Evolutionary conservation across 1,284 basidiomycete species (phyloP), one percentile per base, ranked within the genome.

Genomic region (Fomitopsis palustris): DNA sequence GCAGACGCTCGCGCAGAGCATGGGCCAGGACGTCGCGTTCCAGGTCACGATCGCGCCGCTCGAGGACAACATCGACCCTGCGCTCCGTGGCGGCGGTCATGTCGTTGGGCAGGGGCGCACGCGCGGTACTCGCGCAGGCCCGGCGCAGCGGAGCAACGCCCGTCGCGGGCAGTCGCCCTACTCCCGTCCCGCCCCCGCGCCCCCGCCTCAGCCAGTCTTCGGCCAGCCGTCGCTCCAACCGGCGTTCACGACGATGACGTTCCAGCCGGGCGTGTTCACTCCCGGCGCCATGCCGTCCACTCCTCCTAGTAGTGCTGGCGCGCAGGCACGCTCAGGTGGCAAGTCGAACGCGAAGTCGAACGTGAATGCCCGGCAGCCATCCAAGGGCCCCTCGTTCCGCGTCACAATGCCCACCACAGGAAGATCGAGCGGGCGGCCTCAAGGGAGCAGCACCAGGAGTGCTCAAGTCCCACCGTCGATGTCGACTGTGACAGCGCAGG

Each of bases 31-130:
- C 43, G 45, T 27, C 14, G 27, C 45, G 12, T 47, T 47, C 45
- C 38, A 52, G 19, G 37, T 53, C 12, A 10, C 49, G 25, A 55
- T 17, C 54, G 45, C 17, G 58, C 53, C 23, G 56, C 41, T 56
- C 42, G 61, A 65, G 37, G 58, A 57, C 43, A 63, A 68, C 33
- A 73, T 78, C 57, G 78, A 79, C 58, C 73, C 78, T 8, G 66
- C 65, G 17, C 60, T 76, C 43, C 61, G 62, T 7, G 67, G 68
- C 45, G 65, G 66, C 9, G 65, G 70, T 12, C 75, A 77, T 52
- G 61, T 72, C 33, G 73, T 75, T 16, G 73, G 75, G 7, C 69
- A 72, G n/a, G 58, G 62, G 54, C 68, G 52, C 62, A 65, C 57
- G 25, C 62, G 65, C 35, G 35, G 35, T 39, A 19, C 53, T 17